Base-by-base conservation (phyloP, 306 rosid genomes). In the Cercis canadensis region DNA sequence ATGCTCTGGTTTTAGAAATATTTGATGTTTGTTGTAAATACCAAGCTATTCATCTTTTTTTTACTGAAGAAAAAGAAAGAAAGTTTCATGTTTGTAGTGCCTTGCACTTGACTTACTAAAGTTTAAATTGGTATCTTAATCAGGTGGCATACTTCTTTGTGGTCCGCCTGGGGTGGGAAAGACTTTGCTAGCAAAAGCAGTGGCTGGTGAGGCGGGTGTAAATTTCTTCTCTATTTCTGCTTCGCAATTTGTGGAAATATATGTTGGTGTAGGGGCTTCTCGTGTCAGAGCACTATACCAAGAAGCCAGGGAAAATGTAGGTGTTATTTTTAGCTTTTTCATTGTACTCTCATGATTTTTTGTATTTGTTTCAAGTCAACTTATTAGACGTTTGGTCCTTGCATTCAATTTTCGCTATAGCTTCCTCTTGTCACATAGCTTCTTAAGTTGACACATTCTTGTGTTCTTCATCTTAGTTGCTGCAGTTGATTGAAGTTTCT, bases 91-190 rank as follows among this genome's bases (percentile, higher is more conserved):
- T 57, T 69, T 34, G 37, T 46, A 10, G 62, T 43, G 75, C 40
- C 32, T 73, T 84, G 43, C 32, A 32, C 57, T 55, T 70, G 77
- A 54, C 71, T 64, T 56, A 47, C 81, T 59, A 53, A 32, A n/a
- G 79, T 57, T 77, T 74, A 61, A 67, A 47, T 75, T 76, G 67
- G 37, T 77, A 76, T 65, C 81, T 75, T 72, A 32, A 90, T 60
- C 85, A 93, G 98, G 98, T 70, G 98, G 98, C 21, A 94, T 94
- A 65, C 97, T 94, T 75, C 98, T 94, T 57, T 90, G 98, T 81
- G 98, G 98, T 39, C 97, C 97, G 18, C 97, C 98, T 72, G 98
- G 98, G 16, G 98, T 94, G 70, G 98, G 98, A 72, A 94, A 94
- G 82, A 94, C 98, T 54, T 86, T 94, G 83, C 85, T 94, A 53